A percentile compares a stretch with the other conserved stretches of the same genome.
These are phyloP conservation scores for Aspergillus nidulans DNA, from an alignment of 495 filamentous ascomycete species.

Conservation along the genomic window DNA sequence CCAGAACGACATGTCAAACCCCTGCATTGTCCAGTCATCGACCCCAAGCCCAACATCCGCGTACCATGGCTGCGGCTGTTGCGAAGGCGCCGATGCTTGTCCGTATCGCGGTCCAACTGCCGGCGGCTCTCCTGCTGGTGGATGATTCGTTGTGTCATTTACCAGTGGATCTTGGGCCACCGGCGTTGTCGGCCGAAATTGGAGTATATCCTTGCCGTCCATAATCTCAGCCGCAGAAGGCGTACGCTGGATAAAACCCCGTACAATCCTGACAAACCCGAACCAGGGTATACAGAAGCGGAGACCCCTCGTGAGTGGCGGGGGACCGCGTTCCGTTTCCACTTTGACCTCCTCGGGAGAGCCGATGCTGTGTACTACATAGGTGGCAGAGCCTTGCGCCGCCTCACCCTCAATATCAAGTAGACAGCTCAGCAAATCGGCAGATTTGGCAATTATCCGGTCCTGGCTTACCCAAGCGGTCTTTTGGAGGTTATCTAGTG, in stretches of 20 bases:
- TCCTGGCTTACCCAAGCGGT: conserved; percentile 11
- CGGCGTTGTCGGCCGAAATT: background rate
- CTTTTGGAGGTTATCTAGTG: conserved; percentile 21
- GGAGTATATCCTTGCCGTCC: background rate
- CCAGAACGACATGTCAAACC: conserved; percentile 26
- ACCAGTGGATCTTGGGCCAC: background rate
- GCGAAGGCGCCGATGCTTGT: background rate
- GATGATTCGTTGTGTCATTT: background rate
- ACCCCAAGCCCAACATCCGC: background rate
- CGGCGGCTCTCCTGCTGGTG: background rate
- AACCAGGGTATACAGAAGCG: conserved; percentile 37
- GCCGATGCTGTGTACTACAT: background rate
- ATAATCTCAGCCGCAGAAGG: background rate
- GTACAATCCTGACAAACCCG: conserved; percentile 17
- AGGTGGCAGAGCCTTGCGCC: conserved; percentile 17
- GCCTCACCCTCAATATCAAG: conserved; percentile 23
- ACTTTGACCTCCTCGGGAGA: background rate
- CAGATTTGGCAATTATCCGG: conserved; percentile 24
- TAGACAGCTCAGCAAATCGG: conserved; percentile 30
- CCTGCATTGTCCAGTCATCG: conserved; percentile 35
- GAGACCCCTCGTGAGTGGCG: conserved; percentile 5
- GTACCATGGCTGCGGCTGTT: background rate
- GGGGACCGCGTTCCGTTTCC: background rate
- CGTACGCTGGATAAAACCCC: background rate
- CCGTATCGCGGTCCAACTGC: background rate